Percentiles rank a stretch among this genome's conserved stretches.
phyloP scores from a whole-genome alignment of 176 grass and related monocot species.

The Paspalum vaginatum region DNA sequence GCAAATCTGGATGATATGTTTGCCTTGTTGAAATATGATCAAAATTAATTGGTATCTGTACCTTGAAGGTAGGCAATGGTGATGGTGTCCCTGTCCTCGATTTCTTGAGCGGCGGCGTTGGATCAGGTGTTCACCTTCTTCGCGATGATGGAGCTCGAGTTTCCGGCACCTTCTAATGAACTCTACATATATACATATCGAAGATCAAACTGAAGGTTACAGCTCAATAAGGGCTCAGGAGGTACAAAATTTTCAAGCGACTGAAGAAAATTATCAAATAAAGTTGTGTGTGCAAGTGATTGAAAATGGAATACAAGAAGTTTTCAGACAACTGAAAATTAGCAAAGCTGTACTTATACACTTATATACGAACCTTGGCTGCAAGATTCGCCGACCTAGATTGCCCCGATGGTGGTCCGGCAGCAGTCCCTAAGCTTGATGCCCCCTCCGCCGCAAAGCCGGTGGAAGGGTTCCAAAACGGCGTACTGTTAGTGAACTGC shows the following conservation, averaged over 20 bases:
- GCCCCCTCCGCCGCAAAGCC: not conserved
- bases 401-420: not conserved
- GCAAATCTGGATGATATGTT: not conserved
- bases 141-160: constrained; percentile 44
- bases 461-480: constrained; percentile 61
- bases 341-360: not conserved
- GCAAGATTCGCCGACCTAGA: constrained; percentile 11
- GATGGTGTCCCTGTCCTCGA: constrained; percentile 68
- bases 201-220: constrained; percentile 16
- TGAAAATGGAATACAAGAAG: not conserved
- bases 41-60: constrained; percentile 10
- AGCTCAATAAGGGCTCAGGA: not conserved
- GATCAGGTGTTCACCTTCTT: constrained; percentile 45
- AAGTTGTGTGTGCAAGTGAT: not conserved
- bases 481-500: constrained; percentile 53
- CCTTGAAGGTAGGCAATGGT: constrained; percentile 80
- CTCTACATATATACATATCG: constrained; percentile 38
- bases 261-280: not conserved
- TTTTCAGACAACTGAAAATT: not conserved
- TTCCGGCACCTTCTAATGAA: constrained; percentile 54
- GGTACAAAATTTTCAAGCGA: not conserved
- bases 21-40: not conserved
- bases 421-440: not conserved
- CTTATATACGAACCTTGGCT: constrained; percentile 18
- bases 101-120: constrained; percentile 61